These are phyloP conservation scores for Thelonectria rubi DNA, from an alignment of 2,329 filamentous ascomycete species.

Conservation along the genomic window DNA sequence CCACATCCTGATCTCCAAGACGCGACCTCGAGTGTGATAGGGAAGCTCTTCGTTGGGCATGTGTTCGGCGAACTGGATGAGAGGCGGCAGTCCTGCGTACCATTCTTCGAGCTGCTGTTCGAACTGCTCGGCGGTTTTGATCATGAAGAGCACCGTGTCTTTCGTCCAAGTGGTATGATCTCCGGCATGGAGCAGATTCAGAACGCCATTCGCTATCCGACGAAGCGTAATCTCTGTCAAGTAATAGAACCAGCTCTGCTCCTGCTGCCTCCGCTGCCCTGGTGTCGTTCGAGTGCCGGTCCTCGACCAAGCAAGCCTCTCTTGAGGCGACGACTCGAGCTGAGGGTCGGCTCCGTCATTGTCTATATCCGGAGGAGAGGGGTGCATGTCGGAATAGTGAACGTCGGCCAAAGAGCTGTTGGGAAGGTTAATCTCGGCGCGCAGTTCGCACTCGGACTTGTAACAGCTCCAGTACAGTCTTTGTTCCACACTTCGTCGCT, in stretches of 20 bases:
- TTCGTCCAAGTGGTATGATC: conserved; percentile 31
- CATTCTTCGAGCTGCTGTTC: conserved; percentile 37
- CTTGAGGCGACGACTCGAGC: background rate
- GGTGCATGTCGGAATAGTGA: conserved; percentile 45
- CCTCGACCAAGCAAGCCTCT: background rate
- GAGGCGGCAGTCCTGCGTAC: conserved; percentile 14
- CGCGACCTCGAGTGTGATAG: conserved; percentile 7
- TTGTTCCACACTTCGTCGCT: conserved; percentile 48
- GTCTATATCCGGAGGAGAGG: conserved; percentile 33
- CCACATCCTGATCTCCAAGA: conserved; percentile 9
- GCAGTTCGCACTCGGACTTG: conserved; percentile 54
- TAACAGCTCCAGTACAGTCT: conserved; percentile 55
- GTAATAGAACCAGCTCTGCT: conserved; percentile 55
- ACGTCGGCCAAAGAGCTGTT: conserved; percentile 47
- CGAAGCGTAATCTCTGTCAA: conserved; percentile 53
- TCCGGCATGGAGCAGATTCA: conserved; percentile 43
- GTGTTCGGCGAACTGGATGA: conserved; percentile 7
- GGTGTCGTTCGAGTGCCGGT: background rate
- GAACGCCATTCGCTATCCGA: conserved; percentile 52
- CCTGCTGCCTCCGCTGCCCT: conserved; percentile 29
- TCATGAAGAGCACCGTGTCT: conserved; percentile 24
- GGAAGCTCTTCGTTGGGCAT: conserved; percentile 13
- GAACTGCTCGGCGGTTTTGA: conserved; percentile 37
- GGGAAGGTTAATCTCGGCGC: conserved; percentile 50
- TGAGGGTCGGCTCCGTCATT: background rate